Evolutionary conservation across 768 basidiomycete genomes (phyloP), one percentile per base, ranked within the genome.

Genomic region (Suillus plorans): DNA sequence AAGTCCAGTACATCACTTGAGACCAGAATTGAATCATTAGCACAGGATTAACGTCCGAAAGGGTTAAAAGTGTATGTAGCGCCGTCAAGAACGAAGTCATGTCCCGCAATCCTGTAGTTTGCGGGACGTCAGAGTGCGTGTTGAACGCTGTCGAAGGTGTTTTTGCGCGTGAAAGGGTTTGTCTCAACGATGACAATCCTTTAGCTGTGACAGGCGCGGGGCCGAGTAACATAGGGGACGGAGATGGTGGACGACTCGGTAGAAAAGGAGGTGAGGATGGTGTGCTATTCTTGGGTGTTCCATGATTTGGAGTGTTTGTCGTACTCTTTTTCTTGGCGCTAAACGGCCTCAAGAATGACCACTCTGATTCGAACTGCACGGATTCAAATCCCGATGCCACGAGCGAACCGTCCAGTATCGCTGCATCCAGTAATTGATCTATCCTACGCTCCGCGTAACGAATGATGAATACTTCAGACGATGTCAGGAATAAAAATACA

Each of bases 1-100:
- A 90, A 62, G 95, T 90, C 97, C 97, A 99, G 74, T 96, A 98
- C 81, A 97, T 90, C n/a, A 97, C 88, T 77, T 99, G 97, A 1
- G 95, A 96, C 89, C 95, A 97, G 59, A 96, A 83, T 74, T 99
- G 97, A 7, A 90, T 88, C 60, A 88, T 89, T 20, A 98, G 80
- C 9, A 85, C 89, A 16, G 97, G 94, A 72, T 98, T 98, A 68
- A 98, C 86, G 64, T 95, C 92, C 56, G 96, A 94, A 45, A 95
- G 79, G 25, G 88, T 85, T 18, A 99, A 81, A 39, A 99, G 78
- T 14, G 91, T 88, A 64, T 99, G 89, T 5, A 98, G 81, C 28
- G 92, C 90, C 4, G 93, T 91, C 50, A 99, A 82, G 74, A 97
- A 90, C 1, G 89, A 82, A 18, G 89, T 91, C 61, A 99, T 76